phyloP scores from a whole-genome alignment of 2,329 filamentous ascomycete species.

The Fusarium papillatum region DNA sequence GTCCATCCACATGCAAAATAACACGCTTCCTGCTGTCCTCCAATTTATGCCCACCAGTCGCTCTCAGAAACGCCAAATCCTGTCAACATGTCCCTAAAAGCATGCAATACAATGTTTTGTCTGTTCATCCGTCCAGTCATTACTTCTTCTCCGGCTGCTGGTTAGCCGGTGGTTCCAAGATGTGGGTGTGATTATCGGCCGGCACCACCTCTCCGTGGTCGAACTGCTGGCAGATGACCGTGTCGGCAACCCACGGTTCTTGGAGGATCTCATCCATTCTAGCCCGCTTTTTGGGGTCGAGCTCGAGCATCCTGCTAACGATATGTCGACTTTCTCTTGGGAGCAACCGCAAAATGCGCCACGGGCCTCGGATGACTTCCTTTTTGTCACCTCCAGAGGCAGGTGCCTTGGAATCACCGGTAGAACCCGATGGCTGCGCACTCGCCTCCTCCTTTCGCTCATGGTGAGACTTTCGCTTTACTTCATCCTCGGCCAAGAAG shows the following conservation, averaged over 20 bases:
- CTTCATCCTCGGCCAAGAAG: slow-evolving; percentile 52
- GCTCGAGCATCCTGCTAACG: slow-evolving; percentile 91
- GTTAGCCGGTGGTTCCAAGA: slow-evolving; percentile 79
- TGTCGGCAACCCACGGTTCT: slow-evolving; percentile 91
- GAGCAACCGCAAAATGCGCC: slow-evolving; percentile 88
- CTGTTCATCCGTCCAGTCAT: slow-evolving; percentile 15
- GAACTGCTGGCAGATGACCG: slow-evolving; percentile 86
- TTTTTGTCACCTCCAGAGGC: slow-evolving; percentile 64
- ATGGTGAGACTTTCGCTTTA: slow-evolving; percentile 38
- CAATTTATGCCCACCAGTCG: slow-evolving; percentile 29
- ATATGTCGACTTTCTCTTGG: slow-evolving; percentile 93
- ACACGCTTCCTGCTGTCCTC: slow-evolving; percentile 29
- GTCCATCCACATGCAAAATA: slow-evolving; percentile 28
- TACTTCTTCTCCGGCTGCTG: slow-evolving; percentile 48
- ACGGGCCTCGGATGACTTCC: slow-evolving; percentile 91
- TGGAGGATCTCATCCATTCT: slow-evolving; percentile 88
- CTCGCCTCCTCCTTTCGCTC: slow-evolving; percentile 36
- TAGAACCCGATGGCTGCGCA: slow-evolving; percentile 15
- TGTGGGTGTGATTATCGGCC: slow-evolving; percentile 85
- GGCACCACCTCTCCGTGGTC: slow-evolving; percentile 77
- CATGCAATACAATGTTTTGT: slow-evolving; percentile 13
- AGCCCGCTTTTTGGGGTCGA: slow-evolving; percentile 86
- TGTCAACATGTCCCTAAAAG: slow-evolving; percentile 8
- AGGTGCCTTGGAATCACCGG: slow-evolving; percentile 30
- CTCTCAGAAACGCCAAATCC: slow-evolving; percentile 42